These are phyloP conservation scores for Albophoma yamanashiensis DNA, from an alignment of 2,329 filamentous ascomycete genomes.

Conservation along the genomic window DNA sequence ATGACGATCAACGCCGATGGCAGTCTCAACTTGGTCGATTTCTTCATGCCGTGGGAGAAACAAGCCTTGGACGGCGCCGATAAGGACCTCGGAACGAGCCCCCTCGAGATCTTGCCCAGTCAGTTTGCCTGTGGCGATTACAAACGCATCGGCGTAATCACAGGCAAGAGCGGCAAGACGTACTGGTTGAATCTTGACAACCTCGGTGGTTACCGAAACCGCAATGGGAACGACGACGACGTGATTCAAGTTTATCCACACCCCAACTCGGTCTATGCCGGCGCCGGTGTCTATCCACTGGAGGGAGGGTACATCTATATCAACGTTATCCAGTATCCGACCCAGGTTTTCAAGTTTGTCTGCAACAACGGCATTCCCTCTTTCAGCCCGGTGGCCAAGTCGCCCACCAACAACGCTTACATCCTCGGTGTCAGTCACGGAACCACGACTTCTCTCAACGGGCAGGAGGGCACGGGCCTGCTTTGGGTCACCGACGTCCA, in stretches of 20 bases:
- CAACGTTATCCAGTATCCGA: conserved; percentile 40
- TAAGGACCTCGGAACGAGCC: conserved; percentile 35
- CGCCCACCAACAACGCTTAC: conserved; percentile 36
- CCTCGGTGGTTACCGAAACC: conserved; percentile 28
- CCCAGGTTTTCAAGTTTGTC: conserved; percentile 47
- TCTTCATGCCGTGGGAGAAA: conserved; percentile 45
- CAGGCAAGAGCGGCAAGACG: conserved; percentile 39
- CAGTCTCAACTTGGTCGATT: conserved; percentile 34
- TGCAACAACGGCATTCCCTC: conserved; percentile 38
- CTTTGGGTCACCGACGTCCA: conserved; percentile 47
- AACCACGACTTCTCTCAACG: conserved; percentile 43
- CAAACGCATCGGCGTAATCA: conserved; percentile 35
- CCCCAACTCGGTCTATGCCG: conserved; percentile 33
- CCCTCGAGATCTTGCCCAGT: conserved; percentile 30
- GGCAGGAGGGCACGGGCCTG: conserved; percentile 41
- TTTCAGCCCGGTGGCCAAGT: conserved; percentile 42
- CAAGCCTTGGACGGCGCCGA: conserved; percentile 37
- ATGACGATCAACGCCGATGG: conserved; percentile 29
- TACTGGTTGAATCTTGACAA: conserved; percentile 32
- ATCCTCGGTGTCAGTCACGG: conserved; percentile 46
- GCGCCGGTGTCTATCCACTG: conserved; percentile 34
- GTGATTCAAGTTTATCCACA: conserved; percentile 34
- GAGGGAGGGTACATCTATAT: conserved; percentile 39
- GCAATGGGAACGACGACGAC: conserved; percentile 23
- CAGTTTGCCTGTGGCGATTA: conserved; percentile 32